These are phyloP conservation scores for Butyriboletus loyo DNA, from an alignment of 768 basidiomycete genomes.

Conservation along the genomic window DNA sequence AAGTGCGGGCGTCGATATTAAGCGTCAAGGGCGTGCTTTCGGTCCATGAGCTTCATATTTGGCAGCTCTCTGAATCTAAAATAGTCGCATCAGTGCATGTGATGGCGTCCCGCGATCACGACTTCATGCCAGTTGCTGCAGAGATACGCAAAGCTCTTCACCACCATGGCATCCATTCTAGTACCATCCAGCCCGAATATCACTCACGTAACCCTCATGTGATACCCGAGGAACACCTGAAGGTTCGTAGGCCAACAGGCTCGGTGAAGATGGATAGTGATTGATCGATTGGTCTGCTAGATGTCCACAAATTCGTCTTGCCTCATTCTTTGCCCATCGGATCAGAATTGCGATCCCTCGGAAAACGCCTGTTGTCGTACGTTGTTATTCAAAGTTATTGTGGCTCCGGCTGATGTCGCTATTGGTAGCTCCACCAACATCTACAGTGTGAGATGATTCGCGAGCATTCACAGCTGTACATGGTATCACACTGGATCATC, in stretches of 20 bases:
- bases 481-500: constrained; percentile 28
- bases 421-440: constrained; percentile 43
- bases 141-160: constrained; percentile 85
- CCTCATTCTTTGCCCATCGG: constrained; percentile 68
- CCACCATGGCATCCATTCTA: constrained; percentile 89
- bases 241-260: constrained; percentile 36
- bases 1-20: constrained; percentile 78
- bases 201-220: constrained; percentile 33
- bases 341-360: constrained; percentile 60
- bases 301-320: constrained; percentile 55
- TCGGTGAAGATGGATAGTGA: background rate
- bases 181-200: constrained; percentile 93
- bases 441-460: constrained; percentile 40
- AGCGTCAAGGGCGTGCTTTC: constrained; percentile 77
- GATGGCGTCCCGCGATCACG: constrained; percentile 70
- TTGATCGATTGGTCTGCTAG: constrained; percentile 29
- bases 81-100: constrained; percentile 96
- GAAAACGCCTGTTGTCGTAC: constrained; percentile 81
- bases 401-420: constrained; percentile 1
- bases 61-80: constrained; percentile 95
- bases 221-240: constrained; percentile 45
- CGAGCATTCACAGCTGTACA: background rate
- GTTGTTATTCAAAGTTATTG: constrained; percentile 28
- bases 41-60: constrained; percentile 93
- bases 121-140: constrained; percentile 89